These are phyloP conservation scores for Entomortierella beljakovae DNA, from an alignment of 192 early-diverging fungal genomes.

Conservation along the genomic window DNA sequence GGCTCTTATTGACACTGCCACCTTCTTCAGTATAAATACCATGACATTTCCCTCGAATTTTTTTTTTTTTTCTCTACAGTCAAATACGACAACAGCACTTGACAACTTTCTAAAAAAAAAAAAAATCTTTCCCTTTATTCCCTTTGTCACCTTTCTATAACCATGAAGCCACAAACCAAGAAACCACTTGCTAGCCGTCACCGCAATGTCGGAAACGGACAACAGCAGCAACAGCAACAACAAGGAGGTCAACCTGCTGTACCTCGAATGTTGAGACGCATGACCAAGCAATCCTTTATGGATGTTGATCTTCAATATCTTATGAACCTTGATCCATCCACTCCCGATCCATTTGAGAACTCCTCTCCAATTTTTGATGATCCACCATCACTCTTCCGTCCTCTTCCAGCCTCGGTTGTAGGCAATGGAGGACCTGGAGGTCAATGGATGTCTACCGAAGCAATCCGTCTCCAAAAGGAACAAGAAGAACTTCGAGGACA, in stretches of 20 bases:
- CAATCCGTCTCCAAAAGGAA: conserved; percentile 39
- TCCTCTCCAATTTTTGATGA: conserved; percentile 46
- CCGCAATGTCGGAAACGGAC: conserved; percentile 8
- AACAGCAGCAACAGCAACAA: no score
- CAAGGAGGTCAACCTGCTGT: conserved; percentile 21
- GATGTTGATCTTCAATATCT: conserved; percentile 51
- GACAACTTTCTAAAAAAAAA: not conserved
- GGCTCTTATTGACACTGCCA: no score
- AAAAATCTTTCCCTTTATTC: not conserved
- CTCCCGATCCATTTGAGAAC: conserved; percentile 48
- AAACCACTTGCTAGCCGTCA: conserved; percentile 51
- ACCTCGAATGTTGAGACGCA: conserved; percentile 43
- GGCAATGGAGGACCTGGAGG: conserved; percentile 2
- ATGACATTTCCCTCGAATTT: not conserved
- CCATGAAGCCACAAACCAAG: conserved; percentile 39
- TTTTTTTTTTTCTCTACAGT: not conserved
- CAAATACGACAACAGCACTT: conserved; percentile 1
- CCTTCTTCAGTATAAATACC: not conserved
- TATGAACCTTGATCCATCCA: conserved; percentile 40
- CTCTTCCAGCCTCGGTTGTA: conserved; percentile 18
- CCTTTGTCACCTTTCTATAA: not conserved
- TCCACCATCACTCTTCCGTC: conserved; percentile 50
- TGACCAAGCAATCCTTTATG: conserved; percentile 54
- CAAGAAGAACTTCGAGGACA: conserved; percentile 49
- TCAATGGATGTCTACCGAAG: conserved; percentile 41